Base-by-base conservation (phyloP, 352 stramenopile species). In the Elongisporangium anandrum region DNA sequence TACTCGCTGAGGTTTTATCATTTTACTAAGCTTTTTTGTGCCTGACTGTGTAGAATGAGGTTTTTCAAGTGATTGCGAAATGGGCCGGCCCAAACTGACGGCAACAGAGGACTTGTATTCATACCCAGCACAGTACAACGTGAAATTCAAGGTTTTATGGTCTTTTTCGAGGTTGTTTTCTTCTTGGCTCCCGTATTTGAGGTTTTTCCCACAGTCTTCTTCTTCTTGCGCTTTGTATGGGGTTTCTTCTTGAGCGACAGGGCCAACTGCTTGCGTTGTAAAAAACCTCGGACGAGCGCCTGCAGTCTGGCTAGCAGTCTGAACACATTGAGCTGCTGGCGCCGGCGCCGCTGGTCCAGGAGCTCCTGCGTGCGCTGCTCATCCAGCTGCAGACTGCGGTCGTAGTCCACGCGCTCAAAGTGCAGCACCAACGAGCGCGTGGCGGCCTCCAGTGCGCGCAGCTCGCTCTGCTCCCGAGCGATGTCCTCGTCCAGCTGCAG, bases 281-380 rank as follows among this genome's bases (percentile, higher is more conserved):
- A 68, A 53, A 88, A 92, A 10, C 82, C 82, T 24, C 82, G 70
- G 49, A 87, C 77, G 8, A 70, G 29, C 0, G 78, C 82, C 58
- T 92, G 82, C 21, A 90, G 68, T n/a, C 56, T 77, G n/a, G 69
- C 54, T 8, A 85, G 58, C 10, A 87, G 73, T 19, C 62, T 52
- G 29, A 92, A 79, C 50, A 86, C 13, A 52, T 79, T 86, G 15
- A 73, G 53, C 12, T 88, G 75, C 1, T 69, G 65, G 15, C 73
- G 74, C 10, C 65, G 67, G 3, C 63, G 61, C 1, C 60, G 16
- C 23, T 66, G 64, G 52, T 81, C 70, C 2, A 59, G 60, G 0
- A 69, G 54, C 55, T 80, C 67, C 20, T 75, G 62, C 21, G 24
- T 58, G 12, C 70, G 74, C 52, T 77, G 66, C 52, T 90, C 77